These are phyloP conservation scores for Massarina eburnea DNA, from an alignment of 2,329 filamentous ascomycete genomes.

Conservation along the genomic window DNA sequence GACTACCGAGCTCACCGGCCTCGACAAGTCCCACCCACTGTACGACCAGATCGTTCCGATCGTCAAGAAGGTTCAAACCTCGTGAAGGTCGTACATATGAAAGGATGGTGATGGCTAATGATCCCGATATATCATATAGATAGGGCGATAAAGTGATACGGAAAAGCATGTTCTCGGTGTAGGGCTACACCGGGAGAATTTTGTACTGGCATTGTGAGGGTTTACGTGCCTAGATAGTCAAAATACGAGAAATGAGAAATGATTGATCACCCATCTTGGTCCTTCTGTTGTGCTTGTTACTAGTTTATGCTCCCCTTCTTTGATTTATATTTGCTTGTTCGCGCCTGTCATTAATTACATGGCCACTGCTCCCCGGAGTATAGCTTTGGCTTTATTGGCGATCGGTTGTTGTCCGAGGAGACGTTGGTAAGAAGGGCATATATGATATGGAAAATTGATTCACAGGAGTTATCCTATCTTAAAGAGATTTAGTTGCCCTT, in stretches of 20 bases:
- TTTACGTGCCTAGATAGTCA: neutral
- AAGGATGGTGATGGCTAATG: neutral
- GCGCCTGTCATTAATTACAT: no score
- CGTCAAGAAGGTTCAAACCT: constrained; percentile 76
- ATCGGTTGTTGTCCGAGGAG: no score
- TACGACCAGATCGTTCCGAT: constrained; percentile 74
- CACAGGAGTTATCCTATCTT: no score
- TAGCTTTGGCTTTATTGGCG: no score
- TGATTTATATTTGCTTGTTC: no score
- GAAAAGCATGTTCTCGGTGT: neutral
- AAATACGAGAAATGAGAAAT: constrained; percentile 4
- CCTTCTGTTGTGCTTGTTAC: neutral
- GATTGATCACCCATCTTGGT: neutral
- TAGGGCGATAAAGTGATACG: neutral
- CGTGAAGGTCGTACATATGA: constrained; percentile 10
- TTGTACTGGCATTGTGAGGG: neutral
- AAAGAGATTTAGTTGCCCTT: no score
- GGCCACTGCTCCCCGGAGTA: no score
- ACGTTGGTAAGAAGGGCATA: no score
- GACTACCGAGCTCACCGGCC: constrained; percentile 77
- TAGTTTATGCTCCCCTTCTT: no score
- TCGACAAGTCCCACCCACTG: constrained; percentile 75
- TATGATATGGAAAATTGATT: no score
- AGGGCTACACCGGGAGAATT: neutral
- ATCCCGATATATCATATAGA: neutral